Conservation (phyloP, 345 rosid genomes). For the Acer saccharum region DNA sequence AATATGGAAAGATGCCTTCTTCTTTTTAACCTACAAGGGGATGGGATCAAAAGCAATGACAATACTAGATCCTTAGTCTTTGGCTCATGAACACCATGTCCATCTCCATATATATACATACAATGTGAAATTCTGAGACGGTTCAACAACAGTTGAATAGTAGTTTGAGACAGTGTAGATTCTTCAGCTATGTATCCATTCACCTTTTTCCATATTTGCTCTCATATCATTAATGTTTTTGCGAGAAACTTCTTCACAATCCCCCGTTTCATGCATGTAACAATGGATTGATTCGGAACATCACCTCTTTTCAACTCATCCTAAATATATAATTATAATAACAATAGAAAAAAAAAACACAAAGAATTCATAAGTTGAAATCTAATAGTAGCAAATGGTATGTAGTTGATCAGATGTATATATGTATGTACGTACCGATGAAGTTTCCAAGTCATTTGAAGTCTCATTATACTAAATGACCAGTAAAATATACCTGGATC, state of each 20-base stretch:
- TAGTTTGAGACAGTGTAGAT: no score
- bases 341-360: neutral
- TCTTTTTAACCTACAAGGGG: no score
- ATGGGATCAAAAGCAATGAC: no score
- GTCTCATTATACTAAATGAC: slow-evolving; percentile 9
- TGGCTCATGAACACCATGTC: slow-evolving; percentile 7
- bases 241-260: no score
- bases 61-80: no score
- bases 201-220: no score
- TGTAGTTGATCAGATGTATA: no score
- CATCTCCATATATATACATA: slow-evolving; percentile 16
- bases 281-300: slow-evolving; percentile 31
- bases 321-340: slow-evolving; percentile 1
- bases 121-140: slow-evolving; percentile 2
- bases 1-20: no score
- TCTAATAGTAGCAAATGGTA: no score
- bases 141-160: neutral
- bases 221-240: no score
- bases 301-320: slow-evolving; percentile 35
- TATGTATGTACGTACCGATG: neutral
- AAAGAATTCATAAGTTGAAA: neutral
- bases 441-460: slow-evolving; percentile 30
- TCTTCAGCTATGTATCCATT: no score
- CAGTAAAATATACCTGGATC: neutral
- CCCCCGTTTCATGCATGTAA: slow-evolving; percentile 35